These are phyloP conservation scores for Zymoseptoria pseudotritici DNA, from an alignment of 2,329 filamentous ascomycete genomes.

Conservation along the genomic window DNA sequence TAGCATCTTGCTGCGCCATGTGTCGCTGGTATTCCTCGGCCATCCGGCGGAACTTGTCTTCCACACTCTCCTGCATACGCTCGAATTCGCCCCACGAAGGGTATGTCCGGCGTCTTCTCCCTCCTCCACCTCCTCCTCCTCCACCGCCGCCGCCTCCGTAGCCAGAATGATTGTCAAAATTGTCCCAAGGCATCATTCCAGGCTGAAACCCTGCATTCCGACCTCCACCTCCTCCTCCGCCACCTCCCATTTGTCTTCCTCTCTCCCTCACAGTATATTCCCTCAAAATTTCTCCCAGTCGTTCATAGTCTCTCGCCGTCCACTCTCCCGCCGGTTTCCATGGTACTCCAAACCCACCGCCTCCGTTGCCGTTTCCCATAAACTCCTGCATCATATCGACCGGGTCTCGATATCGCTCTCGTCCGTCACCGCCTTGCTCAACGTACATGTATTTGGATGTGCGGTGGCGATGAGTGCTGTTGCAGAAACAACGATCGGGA, in stretches of 20 bases:
- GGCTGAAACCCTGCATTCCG: not conserved
- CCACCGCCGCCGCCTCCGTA: conserved; percentile 2
- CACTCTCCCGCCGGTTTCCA: conserved; percentile 17
- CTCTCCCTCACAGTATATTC: conserved; percentile 16
- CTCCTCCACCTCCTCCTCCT: conserved; percentile 1
- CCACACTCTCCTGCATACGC: conserved; percentile 8
- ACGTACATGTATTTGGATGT: conserved; percentile 20
- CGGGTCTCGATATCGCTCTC: conserved; percentile 20
- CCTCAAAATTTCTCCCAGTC: conserved; percentile 18
- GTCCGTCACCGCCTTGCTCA: conserved; percentile 18
- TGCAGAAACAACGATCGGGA: conserved; percentile 18
- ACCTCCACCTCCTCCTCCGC: conserved; percentile 3
- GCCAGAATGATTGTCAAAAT: conserved; percentile 3
- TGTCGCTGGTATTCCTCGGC: conserved; percentile 15
- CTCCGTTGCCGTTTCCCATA: conserved; percentile 8
- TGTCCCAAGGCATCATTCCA: conserved; percentile 7
- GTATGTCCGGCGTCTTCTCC: not conserved
- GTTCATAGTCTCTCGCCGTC: conserved; percentile 22
- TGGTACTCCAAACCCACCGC: conserved; percentile 2
- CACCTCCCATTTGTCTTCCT: conserved; percentile 7
- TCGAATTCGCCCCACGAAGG: conserved; percentile 11
- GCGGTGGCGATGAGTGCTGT: conserved; percentile 10
- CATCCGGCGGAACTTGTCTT: conserved; percentile 16
- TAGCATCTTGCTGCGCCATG: conserved; percentile 13
- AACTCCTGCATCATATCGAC: conserved; percentile 18